Conservation (phyloP, 2,329 filamentous ascomycete genomes). For the Aspergillus sojae region DNA sequence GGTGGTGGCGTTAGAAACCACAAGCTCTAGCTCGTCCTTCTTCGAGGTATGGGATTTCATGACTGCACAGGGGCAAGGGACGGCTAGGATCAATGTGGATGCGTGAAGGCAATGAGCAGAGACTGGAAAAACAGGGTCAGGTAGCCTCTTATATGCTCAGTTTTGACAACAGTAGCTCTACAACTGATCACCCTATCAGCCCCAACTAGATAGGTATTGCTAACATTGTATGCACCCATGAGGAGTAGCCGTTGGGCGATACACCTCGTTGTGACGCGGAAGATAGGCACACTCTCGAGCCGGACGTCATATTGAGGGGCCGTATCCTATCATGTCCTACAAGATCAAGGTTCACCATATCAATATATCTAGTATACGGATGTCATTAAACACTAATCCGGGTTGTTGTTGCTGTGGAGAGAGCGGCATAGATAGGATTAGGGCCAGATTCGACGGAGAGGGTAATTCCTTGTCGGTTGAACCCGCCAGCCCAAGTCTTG, state of each 20-base stretch:
- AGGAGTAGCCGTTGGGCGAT: background rate
- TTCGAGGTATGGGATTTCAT: slow-evolving; percentile 1
- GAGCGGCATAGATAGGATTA: background rate
- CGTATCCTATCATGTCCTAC: background rate
- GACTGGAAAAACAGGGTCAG: background rate
- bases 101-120: background rate
- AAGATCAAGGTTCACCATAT: background rate
- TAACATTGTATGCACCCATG: too few species aligned
- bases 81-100: background rate
- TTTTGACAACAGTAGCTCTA: too few species aligned
- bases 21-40: slow-evolving; percentile 10
- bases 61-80: too few species aligned
- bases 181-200: too few species aligned
- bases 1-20: background rate
- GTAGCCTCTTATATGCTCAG: too few species aligned
- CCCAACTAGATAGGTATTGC: too few species aligned
- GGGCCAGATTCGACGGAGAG: background rate
- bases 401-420: background rate
- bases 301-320: background rate
- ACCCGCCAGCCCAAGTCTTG: background rate
- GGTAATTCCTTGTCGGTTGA: background rate
- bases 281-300: background rate
- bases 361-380: background rate
- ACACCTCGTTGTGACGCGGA: background rate
- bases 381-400: background rate